Percentiles rank a stretch among this genome's conserved stretches.
These are phyloP conservation scores for Fraxinus quadrangulata DNA, from an alignment of 257 asterid genomes.

Conservation along the genomic window DNA sequence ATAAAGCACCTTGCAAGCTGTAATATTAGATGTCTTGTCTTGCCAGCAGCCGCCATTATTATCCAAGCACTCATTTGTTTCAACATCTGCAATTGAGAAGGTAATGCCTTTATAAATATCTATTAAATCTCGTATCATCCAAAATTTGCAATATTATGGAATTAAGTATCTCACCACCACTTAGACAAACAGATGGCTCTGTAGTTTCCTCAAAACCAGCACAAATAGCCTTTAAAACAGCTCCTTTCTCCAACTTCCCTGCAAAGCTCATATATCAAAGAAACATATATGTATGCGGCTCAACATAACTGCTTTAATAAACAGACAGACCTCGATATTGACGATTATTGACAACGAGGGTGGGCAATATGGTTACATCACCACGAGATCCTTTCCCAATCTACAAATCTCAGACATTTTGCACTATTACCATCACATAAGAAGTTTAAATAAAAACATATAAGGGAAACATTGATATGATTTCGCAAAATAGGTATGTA, in stretches of 20 bases:
- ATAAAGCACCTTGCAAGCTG: slow-evolving; percentile 73
- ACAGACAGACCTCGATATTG: slow-evolving; percentile 81
- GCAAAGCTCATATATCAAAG: slow-evolving; percentile 28
- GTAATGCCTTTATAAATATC: neutral
- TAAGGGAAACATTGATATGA: slow-evolving; percentile 8
- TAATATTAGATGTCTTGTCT: slow-evolving; percentile 59
- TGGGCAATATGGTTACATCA: slow-evolving; percentile 95
- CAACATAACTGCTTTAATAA: neutral
- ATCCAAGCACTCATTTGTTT: slow-evolving; percentile 78
- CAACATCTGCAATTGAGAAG: slow-evolving; percentile 51
- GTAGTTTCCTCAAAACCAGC: slow-evolving; percentile 95
- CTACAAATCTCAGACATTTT: slow-evolving; percentile 41
- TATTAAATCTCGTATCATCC: neutral
- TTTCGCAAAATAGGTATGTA: slow-evolving; percentile 23
- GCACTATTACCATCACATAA: slow-evolving; percentile 10
- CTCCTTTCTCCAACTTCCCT: slow-evolving; percentile 85
- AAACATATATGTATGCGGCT: slow-evolving; percentile 11
- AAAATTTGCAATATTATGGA: neutral
- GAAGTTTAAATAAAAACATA: neutral
- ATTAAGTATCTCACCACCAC: slow-evolving; percentile 54
- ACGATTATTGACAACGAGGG: slow-evolving; percentile 82
- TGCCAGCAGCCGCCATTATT: slow-evolving; percentile 88
- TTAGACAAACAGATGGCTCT: slow-evolving; percentile 94
- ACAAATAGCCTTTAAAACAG: slow-evolving; percentile 73
- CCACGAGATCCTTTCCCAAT: slow-evolving; percentile 93